A percentile compares a stretch with the other conserved stretches of the same genome.
Evolutionary conservation across 768 basidiomycete species (phyloP).

Genomic region (Cystofilobasidium capitatum): DNA sequence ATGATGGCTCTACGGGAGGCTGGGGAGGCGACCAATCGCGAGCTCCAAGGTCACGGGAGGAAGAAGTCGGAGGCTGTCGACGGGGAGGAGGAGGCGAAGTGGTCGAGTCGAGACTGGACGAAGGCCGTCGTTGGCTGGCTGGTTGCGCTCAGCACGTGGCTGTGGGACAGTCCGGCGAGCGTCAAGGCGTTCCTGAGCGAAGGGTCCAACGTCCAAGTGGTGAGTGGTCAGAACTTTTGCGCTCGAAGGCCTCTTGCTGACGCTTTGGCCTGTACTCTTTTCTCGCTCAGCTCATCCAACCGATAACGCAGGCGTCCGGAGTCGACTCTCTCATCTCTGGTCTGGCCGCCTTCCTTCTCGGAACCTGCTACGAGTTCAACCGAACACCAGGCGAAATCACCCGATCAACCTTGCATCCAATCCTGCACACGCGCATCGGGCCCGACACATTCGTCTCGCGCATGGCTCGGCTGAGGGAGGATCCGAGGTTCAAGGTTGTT

Average conservation of each 20-base stretch:
- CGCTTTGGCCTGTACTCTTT: background rate
- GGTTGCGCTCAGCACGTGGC: conserved; percentile 75
- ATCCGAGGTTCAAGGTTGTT: conserved; percentile 81
- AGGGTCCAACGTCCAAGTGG: conserved; percentile 79
- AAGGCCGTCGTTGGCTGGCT: conserved; percentile 77
- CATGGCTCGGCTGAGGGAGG: conserved; percentile 78
- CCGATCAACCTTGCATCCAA: conserved; percentile 85
- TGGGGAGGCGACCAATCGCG: conserved; percentile 44
- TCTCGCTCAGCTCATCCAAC: conserved; percentile 68
- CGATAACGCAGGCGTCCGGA: conserved; percentile 81
- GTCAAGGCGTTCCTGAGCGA: conserved; percentile 78
- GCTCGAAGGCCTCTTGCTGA: background rate
- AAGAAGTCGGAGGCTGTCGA: conserved; percentile 5
- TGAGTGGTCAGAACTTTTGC: conserved; percentile 43
- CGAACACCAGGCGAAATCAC: conserved; percentile 90
- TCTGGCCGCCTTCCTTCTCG: conserved; percentile 80
- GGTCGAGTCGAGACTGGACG: conserved; percentile 64
- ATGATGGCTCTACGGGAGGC: conserved; percentile 69
- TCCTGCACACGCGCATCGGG: conserved; percentile 72
- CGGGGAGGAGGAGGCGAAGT: conserved; percentile 50
- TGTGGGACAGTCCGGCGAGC: conserved; percentile 87
- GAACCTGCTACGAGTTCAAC: conserved; percentile 92
- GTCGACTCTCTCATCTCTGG: conserved; percentile 78
- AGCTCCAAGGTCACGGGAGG: conserved; percentile 28
- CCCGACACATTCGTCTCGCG: conserved; percentile 79